A percentile compares a stretch with the other conserved stretches of the same genome.
Evolutionary conservation across 2,329 filamentous ascomycete genomes (phyloP).

Genomic region (Beauveria varroae): DNA sequence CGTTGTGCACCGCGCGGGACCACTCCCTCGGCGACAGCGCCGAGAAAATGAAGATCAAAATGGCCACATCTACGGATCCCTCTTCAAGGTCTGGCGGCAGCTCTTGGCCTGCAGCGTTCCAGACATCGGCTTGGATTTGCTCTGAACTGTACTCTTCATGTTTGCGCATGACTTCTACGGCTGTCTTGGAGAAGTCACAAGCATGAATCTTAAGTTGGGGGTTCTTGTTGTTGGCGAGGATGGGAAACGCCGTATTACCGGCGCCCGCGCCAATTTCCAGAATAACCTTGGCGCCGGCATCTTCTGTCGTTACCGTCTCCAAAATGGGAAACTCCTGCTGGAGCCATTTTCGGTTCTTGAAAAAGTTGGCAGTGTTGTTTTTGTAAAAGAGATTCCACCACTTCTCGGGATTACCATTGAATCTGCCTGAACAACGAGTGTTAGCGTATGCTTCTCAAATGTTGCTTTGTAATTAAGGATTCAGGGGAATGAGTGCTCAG

Average conservation of each 20-base stretch:
- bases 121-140: slow-evolving; percentile 81
- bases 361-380: slow-evolving; percentile 95
- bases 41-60: slow-evolving; percentile 97
- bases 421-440: slow-evolving; percentile 50
- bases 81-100: slow-evolving; percentile 72
- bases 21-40: slow-evolving; percentile 81
- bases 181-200: slow-evolving; percentile 93
- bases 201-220: slow-evolving; percentile 76
- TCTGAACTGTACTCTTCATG: slow-evolving; percentile 68
- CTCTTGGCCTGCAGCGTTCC: slow-evolving; percentile 71
- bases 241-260: slow-evolving; percentile 92
- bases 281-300: slow-evolving; percentile 61
- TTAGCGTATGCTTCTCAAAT: slow-evolving; percentile 28
- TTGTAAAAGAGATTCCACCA: slow-evolving; percentile 99
- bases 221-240: slow-evolving; percentile 79
- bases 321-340: slow-evolving; percentile 91
- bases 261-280: slow-evolving; percentile 93
- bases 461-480: not conserved
- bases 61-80: slow-evolving; percentile 79
- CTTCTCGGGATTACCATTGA: slow-evolving; percentile 83
- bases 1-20: slow-evolving; percentile 72
- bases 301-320: slow-evolving; percentile 62
- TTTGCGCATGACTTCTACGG: slow-evolving; percentile 82
- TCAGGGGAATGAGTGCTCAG: slow-evolving; percentile 37
- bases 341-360: slow-evolving; percentile 97